A percentile compares a stretch with the other conserved stretches of the same genome.
phyloP scores from a whole-genome alignment of 441 rosid genomes.

The Populus hybrid region DNA sequence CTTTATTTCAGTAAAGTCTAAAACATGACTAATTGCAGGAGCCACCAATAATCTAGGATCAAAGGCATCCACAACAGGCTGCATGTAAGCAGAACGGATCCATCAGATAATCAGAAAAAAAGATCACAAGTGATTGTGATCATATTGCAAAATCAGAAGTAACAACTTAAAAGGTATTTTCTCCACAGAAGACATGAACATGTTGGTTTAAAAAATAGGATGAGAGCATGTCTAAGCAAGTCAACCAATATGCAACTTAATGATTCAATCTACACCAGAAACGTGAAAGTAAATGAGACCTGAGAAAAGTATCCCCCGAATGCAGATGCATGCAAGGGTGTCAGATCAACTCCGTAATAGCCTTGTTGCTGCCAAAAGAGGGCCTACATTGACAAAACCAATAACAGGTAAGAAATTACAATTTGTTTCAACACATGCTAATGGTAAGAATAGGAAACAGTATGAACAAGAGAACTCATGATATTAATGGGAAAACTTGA shows the following conservation, averaged over 20 bases:
- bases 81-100: conserved; percentile 10
- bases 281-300: conserved; percentile 37
- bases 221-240: neutral
- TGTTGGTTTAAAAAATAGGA: neutral
- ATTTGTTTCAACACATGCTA: neutral
- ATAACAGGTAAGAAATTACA: neutral
- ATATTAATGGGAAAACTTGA: neutral
- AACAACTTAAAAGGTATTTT: neutral
- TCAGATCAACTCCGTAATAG: conserved; percentile 87
- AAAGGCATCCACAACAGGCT: conserved; percentile 99
- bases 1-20: conserved; percentile 74
- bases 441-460: neutral
- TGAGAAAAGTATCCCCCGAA: conserved; percentile 92
- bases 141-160: neutral
- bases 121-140: neutral
- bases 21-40: conserved; percentile 60
- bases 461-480: neutral
- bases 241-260: neutral
- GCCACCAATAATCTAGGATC: conserved; percentile 96
- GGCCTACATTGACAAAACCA: conserved; percentile 46
- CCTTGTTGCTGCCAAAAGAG: conserved; percentile 95
- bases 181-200: neutral
- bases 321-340: conserved; percentile 74
- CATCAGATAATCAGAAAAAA: conserved; percentile 12
- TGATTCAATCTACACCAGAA: neutral